Evolutionary conservation across 805 yeast genomes (phyloP), one percentile per base, ranked within the genome.

Genomic region (Candida argentea): DNA sequence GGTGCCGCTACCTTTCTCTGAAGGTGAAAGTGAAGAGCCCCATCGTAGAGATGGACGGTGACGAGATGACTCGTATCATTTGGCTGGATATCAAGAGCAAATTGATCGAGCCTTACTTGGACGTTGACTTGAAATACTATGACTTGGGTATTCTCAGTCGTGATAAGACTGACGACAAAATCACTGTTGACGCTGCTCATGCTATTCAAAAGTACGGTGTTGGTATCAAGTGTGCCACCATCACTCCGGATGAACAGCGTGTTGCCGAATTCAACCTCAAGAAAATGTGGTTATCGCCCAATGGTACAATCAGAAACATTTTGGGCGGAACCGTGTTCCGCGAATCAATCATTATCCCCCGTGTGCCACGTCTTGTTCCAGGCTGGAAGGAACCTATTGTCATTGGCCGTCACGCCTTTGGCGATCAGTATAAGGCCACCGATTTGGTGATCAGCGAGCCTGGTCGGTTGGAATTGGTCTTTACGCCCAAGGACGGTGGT

Each of bases 221-320:
- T 33, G 97, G 94, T 17, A 84, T 89, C 44, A 89, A 89, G 64
- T 89, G 97, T 65, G 97, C 97, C 33, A 89, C 97, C 29, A 89
- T 89, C 55, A 89, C 97, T n/a, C 96, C 97, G 5, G 94, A 84
- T 52, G 97, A 89, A 64, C 91, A 84, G 26, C 76, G 97, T 48
- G 96, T 89, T 29, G 65, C 82, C 56, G 97, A 89, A 58, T 89
- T 85, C 58, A 63, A 70, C 32, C 70, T 89, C 56, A 86, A 89
- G 65, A 81, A 86, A 57, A 89, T 89, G 97, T 89, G 96, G 96
- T 69, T 80, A 35, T 84, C 95, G 10, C 97, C 97, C 39, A 89
- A 89, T 59, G 97, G 97, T 35, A 89, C 97, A 28, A 83, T 89
- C 54, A 78, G 97, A 62, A 89, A 89, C 65, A 79, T 89, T 37